Percentiles rank a stretch among this genome's conserved stretches.
Conservation (phyloP, 2,329 filamentous ascomycete species). For the Taxawa tesnikishii region DNA sequence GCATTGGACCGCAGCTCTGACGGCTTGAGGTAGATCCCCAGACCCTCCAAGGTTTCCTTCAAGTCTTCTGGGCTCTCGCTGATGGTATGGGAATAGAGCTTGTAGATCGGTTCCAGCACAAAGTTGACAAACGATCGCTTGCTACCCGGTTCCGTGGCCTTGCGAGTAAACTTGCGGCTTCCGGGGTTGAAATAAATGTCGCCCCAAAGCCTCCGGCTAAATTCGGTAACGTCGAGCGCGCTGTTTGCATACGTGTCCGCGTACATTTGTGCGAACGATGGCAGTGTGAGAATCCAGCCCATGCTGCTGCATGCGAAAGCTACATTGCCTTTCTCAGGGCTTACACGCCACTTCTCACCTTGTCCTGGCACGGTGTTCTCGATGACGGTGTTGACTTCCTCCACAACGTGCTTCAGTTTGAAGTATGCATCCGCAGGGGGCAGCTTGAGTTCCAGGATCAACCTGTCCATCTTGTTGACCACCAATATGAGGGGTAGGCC, state of each 20-base stretch:
- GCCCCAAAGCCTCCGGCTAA: slow-evolving; percentile 80
- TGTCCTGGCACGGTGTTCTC: slow-evolving; percentile 73
- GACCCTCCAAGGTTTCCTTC: slow-evolving; percentile 60
- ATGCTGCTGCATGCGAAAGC: slow-evolving; percentile 87
- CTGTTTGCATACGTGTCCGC: slow-evolving; percentile 57
- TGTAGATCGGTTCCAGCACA: slow-evolving; percentile 92
- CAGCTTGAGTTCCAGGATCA: slow-evolving; percentile 88
- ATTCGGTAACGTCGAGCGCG: slow-evolving; percentile 62
- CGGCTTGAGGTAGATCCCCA: slow-evolving; percentile 82
- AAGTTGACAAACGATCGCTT: slow-evolving; percentile 89
- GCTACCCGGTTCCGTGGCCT: slow-evolving; percentile 65
- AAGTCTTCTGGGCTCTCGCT: slow-evolving; percentile 80
- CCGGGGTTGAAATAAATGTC: slow-evolving; percentile 92
- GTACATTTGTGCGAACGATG: slow-evolving; percentile 94
- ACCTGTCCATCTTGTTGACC: slow-evolving; percentile 92
- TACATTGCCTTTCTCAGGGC: slow-evolving; percentile 96
- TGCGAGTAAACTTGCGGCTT: slow-evolving; percentile 85
- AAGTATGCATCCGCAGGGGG: slow-evolving; percentile 95
- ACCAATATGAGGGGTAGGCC: slow-evolving; percentile 80
- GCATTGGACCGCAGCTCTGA: slow-evolving; percentile 86
- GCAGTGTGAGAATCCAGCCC: slow-evolving; percentile 93
- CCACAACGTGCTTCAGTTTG: slow-evolving; percentile 96
- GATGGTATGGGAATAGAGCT: slow-evolving; percentile 89
- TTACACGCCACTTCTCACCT: slow-evolving; percentile 69
- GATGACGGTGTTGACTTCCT: slow-evolving; percentile 94